Percentiles rank a stretch among this genome's conserved stretches.
phyloP scores from a whole-genome alignment of 495 filamentous ascomycete genomes.

The Tetracladium setigerum region DNA sequence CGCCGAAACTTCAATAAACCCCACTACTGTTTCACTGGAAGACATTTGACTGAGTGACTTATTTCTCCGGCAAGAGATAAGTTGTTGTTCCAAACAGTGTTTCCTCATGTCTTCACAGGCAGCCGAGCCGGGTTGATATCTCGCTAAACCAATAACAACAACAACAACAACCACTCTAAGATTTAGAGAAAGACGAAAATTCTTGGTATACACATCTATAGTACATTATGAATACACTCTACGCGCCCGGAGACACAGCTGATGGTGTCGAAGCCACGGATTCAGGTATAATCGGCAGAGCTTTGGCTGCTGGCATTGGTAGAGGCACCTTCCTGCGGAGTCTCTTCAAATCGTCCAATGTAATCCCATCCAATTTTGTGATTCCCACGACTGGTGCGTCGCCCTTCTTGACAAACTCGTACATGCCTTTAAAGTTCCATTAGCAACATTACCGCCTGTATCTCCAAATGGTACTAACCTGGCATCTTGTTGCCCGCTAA shows the following conservation, averaged over 20 bases:
- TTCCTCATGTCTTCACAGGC: conserved; percentile 1
- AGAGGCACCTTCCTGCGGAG: conserved; percentile 60
- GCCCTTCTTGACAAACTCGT: conserved; percentile 91
- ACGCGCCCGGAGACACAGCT: conserved; percentile 14
- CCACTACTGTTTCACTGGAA: no score
- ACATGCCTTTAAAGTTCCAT: conserved; percentile 54
- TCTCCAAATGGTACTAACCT: conserved; percentile 46
- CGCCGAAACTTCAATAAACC: no score
- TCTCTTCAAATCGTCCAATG: conserved; percentile 68
- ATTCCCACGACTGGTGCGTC: conserved; percentile 85
- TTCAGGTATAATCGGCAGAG: conserved; percentile 1
- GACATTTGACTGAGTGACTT: no score
- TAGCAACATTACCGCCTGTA: neutral
- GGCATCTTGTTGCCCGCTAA: conserved; percentile 93
- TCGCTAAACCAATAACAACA: no score
- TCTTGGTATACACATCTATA: no score
- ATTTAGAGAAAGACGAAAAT: no score
- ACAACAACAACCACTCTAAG: no score
- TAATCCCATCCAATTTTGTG: conserved; percentile 84
- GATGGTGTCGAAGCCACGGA: conserved; percentile 6
- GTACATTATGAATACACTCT: neutral
- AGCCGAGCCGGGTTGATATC: no score
- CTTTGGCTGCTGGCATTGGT: conserved; percentile 13
- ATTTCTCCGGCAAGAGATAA: no score
- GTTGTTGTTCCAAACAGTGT: neutral